Evolutionary conservation across 805 yeast species (phyloP).

Genomic region (Brettanomyces custersianus): DNA sequence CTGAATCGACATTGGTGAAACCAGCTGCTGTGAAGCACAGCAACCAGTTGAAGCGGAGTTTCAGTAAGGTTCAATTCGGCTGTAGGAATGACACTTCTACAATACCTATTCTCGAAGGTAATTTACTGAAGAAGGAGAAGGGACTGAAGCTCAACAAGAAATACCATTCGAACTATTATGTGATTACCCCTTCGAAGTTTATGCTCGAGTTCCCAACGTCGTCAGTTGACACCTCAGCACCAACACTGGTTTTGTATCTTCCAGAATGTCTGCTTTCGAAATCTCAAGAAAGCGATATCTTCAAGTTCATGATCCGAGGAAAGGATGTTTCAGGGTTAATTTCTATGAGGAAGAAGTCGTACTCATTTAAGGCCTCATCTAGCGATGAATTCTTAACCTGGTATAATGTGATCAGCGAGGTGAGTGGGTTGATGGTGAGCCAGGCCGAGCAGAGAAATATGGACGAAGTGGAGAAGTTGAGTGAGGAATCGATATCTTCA

Average conservation of each 20-base stretch:
- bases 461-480: not conserved
- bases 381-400: conserved; percentile 36
- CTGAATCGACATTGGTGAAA: conserved; percentile 2
- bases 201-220: conserved; percentile 38
- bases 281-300: conserved; percentile 24
- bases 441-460: not conserved
- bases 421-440: conserved; percentile 14
- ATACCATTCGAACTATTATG: conserved; percentile 37
- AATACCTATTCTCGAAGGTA: conserved; percentile 39
- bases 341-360: conserved; percentile 31
- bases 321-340: conserved; percentile 32
- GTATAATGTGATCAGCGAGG: conserved; percentile 31
- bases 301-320: conserved; percentile 28
- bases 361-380: conserved; percentile 33
- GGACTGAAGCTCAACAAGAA: conserved; percentile 30
- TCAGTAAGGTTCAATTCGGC: conserved; percentile 27
- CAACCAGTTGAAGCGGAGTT: conserved; percentile 25
- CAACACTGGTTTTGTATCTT: conserved; percentile 34
- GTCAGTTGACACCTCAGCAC: conserved; percentile 33
- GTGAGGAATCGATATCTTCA: not conserved
- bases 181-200: conserved; percentile 35
- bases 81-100: conserved; percentile 32
- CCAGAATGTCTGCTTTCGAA: conserved; percentile 36
- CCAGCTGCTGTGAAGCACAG: conserved; percentile 6
- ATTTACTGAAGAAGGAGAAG: conserved; percentile 36